Base-by-base conservation (phyloP, 306 rosid genomes). In the Trifolium pratense region DNA sequence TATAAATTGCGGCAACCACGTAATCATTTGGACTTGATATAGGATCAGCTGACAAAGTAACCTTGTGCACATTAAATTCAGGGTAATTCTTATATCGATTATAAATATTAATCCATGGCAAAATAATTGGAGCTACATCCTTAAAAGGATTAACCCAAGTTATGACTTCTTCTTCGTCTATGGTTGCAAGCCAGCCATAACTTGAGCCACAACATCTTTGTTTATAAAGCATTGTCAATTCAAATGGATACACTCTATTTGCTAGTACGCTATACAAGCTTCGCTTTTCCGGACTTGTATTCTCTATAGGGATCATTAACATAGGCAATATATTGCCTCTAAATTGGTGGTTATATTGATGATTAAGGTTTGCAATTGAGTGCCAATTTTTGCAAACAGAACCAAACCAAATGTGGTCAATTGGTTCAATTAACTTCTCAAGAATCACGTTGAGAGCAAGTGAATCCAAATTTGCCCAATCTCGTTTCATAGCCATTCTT, bases 131-230 rank as follows among this genome's bases (percentile, higher is more conserved):
- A 63, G 49, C 49, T 9, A 63, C 68, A 63, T 63, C 5, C 5
- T 63, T 63, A 63, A 63, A 63, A 0, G 68, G 68, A 37, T 63
- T 63, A 16, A 17, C 23, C 23, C 42, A 32, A 16, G 68, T 63
- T 17, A 63, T 63, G 16, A 36, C 16, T 37, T 63, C 0, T 0
- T 63, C 3, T 36, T 6, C 2, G 12, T 63, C 68, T 11, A 37
- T 4, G 0, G 49, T 63, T 63, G 51, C 68, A 0, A 17, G 16
- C 62, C 74, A 69, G 3, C 74, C 62, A 32, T 69, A 31, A 13
- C 62, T 69, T 5, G 62, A 69, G 18, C 72, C 72, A 46, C 72
- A 67, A 26, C 39, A 20, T 51, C 73, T 68, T 26, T 68, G 9
- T 1, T 31, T 29, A 16, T 9, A 1, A 29, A 9, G 16, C 59